Conservation (phyloP, 2,329 filamentous ascomycete species). For the Cordyceps cateniannulata region DNA sequence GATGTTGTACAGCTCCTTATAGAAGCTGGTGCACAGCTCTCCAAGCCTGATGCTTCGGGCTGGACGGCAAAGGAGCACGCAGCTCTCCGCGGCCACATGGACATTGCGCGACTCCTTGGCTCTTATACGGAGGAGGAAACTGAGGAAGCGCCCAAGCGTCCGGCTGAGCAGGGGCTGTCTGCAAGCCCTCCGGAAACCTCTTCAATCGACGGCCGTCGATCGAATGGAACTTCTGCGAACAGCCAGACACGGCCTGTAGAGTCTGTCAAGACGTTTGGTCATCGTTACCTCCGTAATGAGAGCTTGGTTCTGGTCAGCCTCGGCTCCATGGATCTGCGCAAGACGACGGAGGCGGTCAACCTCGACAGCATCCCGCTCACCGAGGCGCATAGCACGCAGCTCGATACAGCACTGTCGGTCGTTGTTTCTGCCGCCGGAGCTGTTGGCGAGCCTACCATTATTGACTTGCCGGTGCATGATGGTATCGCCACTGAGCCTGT, state of each 20-base stretch:
- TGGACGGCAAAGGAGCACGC: slow-evolving; percentile 96
- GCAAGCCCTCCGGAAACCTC: slow-evolving; percentile 40
- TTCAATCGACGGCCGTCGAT: slow-evolving; percentile 56
- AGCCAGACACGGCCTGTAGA: slow-evolving; percentile 52
- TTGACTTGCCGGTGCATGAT: slow-evolving; percentile 90
- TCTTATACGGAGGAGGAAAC: slow-evolving; percentile 34
- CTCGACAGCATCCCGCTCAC: slow-evolving; percentile 82
- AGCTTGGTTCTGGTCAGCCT: slow-evolving; percentile 88
- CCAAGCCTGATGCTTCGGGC: slow-evolving; percentile 73
- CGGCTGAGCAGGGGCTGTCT: slow-evolving; percentile 17
- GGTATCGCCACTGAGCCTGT: slow-evolving; percentile 92
- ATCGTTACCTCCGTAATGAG: slow-evolving; percentile 85
- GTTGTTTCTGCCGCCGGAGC: slow-evolving; percentile 84
- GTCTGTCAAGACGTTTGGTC: slow-evolving; percentile 89
- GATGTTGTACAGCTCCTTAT: slow-evolving; percentile 70
- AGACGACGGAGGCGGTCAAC: slow-evolving; percentile 70
- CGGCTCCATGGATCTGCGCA: slow-evolving; percentile 90
- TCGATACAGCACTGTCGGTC: slow-evolving; percentile 89
- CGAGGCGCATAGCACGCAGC: slow-evolving; percentile 83
- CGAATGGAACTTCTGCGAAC: slow-evolving; percentile 37
- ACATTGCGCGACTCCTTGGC: slow-evolving; percentile 65
- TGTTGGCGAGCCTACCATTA: slow-evolving; percentile 76
- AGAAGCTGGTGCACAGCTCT: slow-evolving; percentile 68
- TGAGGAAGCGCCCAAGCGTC: slow-evolving; percentile 21
- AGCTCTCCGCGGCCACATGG: slow-evolving; percentile 78